Base-by-base conservation (phyloP, 257 asterid genomes). In the Plantago elongata region DNA sequence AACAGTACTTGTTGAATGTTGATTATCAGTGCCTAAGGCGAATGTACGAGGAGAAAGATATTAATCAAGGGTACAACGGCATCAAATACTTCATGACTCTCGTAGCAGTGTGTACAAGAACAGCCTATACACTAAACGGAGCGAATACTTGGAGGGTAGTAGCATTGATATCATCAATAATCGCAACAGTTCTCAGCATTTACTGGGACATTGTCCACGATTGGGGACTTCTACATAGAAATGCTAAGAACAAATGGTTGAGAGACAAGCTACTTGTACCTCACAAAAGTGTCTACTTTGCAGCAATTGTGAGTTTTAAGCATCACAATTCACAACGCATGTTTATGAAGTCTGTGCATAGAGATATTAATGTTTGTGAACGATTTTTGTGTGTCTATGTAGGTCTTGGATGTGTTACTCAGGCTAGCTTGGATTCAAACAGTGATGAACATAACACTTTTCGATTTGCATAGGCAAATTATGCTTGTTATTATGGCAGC, bases 391-490 rank as follows among this genome's bases (percentile, higher is more conserved):
- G 37, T 57, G 43, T 7, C 17, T 9, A 16, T 66, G 71, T 70
- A 83, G 90, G 73, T 77, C 13, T 12, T 83, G 64, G 73, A 81
- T 44, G 77, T 79, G 13, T 8, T 83, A 42, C 57, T 86, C 71
- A 83, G 95, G 65, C 30, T 86, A 37, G 95, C 83, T 1, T 86
- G 95, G 95, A 74, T 86, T 73, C 95, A 86, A 57, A 70, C 84
- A 12, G 86, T 86, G 62, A 60, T 86, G 75, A 60, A 60, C 1
- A 48, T 83, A 51, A 71, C 68, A 9, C 79, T 46, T 71, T 77
- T 29, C 65, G 75, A 7, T 54, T 1, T 83, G 51, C 84, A 83
- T 47, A 72, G 69, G 16, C 80, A 83, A 71, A 69, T 81, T 5
- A 69, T 73, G 73, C 59, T 55, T 42, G 55, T 80, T 3, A 70